A percentile compares a stretch with the other conserved stretches of the same genome.
Conservation (phyloP, 768 basidiomycete species). For the Auricularia auricula-judae region DNA sequence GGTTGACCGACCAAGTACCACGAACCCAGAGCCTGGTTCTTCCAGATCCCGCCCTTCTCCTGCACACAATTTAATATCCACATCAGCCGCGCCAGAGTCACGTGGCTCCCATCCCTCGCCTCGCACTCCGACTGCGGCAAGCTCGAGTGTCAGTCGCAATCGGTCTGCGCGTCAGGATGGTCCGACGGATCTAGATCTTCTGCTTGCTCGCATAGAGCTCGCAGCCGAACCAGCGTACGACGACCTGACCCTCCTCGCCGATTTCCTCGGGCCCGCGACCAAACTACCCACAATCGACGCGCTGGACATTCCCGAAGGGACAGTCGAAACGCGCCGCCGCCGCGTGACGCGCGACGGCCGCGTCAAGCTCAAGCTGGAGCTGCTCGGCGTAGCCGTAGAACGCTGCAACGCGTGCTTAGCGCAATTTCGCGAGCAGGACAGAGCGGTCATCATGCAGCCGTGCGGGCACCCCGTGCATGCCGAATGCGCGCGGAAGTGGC, state of each 20-base stretch:
- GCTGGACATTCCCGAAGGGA: constrained; percentile 17
- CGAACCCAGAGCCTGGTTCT: no score
- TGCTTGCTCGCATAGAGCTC: constrained; percentile 46
- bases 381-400: constrained; percentile 53
- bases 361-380: constrained; percentile 55
- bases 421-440: constrained; percentile 52
- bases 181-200: constrained; percentile 49
- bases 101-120: no score
- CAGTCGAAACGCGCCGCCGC: constrained; percentile 44
- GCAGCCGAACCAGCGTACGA: constrained; percentile 23
- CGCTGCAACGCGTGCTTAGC: constrained; percentile 65
- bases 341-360: constrained; percentile 54
- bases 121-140: neutral
- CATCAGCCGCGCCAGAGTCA: no score
- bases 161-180: neutral
- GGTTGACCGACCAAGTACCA: no score
- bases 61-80: no score
- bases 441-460: constrained; percentile 29
- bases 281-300: constrained; percentile 11
- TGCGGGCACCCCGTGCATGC: constrained; percentile 40
- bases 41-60: no score
- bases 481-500: constrained; percentile 51
- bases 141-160: neutral
- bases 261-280: constrained; percentile 47
- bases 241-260: constrained; percentile 50